These are phyloP conservation scores for Arthrobotrys pseudoclavata DNA, from an alignment of 2,329 filamentous ascomycete genomes.

Conservation along the genomic window DNA sequence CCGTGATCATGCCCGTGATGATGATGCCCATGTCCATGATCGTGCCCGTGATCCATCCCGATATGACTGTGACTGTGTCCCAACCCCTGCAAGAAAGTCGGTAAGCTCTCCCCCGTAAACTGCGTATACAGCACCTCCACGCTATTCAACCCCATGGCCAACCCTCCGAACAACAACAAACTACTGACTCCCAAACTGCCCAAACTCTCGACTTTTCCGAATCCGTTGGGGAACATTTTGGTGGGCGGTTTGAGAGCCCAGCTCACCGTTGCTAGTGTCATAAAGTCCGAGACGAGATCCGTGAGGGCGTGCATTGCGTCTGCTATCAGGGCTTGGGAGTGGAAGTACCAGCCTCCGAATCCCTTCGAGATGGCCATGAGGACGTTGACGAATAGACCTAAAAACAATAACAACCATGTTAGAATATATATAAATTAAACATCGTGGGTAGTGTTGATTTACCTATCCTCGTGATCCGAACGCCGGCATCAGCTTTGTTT, in stretches of 20 bases:
- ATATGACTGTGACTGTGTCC: conserved; percentile 65
- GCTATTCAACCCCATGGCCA: conserved; percentile 76
- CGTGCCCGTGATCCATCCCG: conserved; percentile 71
- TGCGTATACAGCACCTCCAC: conserved; percentile 74
- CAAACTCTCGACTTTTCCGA: conserved; percentile 97
- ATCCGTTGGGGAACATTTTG: conserved; percentile 86
- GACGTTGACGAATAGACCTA: conserved; percentile 85
- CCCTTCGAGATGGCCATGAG: conserved; percentile 96
- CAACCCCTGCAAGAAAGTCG: conserved; percentile 68
- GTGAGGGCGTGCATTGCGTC: conserved; percentile 96
- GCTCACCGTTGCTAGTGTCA: conserved; percentile 93
- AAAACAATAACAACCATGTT: not conserved
- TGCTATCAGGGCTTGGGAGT: conserved; percentile 88
- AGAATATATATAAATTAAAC: not conserved
- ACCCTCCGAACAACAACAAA: conserved; percentile 86
- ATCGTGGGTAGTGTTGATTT: too few relatives aligned
- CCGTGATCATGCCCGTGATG: conserved; percentile 62
- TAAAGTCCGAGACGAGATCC: conserved; percentile 92
- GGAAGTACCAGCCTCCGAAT: conserved; percentile 90
- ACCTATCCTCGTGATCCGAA: conserved; percentile 86
- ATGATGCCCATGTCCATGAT: conserved; percentile 74
- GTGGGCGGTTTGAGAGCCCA: conserved; percentile 90
- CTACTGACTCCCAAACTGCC: conserved; percentile 93
- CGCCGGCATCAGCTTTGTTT: conserved; percentile 91
- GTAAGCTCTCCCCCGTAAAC: conserved; percentile 77